Evolutionary conservation across 164 flowering plant genomes (phyloP).

Genomic region (Amborella trichopoda): DNA sequence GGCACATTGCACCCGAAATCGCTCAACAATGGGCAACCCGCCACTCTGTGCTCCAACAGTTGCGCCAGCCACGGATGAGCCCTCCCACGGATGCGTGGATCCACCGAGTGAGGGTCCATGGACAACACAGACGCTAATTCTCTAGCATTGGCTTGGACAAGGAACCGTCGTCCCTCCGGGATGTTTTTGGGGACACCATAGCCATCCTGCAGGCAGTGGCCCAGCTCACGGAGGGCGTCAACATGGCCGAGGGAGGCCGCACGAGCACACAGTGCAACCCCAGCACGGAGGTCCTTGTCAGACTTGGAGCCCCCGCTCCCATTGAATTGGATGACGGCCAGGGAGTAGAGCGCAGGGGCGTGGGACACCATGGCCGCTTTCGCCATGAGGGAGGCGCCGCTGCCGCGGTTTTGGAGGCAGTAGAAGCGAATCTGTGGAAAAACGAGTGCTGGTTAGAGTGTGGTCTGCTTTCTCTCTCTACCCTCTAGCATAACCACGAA

Average conservation of each 20-base stretch:
- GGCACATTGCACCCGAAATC: constrained; percentile 93
- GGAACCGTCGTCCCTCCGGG: constrained; percentile 45
- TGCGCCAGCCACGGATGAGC: not conserved
- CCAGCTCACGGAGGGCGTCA: constrained; percentile 71
- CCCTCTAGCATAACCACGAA: too few relatives aligned
- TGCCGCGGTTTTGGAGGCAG: constrained; percentile 45
- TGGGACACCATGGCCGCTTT: constrained; percentile 68
- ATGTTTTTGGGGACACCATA: constrained; percentile 55
- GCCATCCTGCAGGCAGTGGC: constrained; percentile 82
- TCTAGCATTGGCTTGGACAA: constrained; percentile 56
- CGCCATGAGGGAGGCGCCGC: constrained; percentile 74
- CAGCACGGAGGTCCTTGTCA: constrained; percentile 66
- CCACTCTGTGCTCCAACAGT: constrained; percentile 1
- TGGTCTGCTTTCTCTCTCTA: too few relatives aligned
- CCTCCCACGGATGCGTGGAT: too few relatives aligned
- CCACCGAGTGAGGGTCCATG: too few relatives aligned
- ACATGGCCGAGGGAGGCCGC: constrained; percentile 68
- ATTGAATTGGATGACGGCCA: constrained; percentile 86
- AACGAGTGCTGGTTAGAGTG: too few relatives aligned
- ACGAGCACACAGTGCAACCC: constrained; percentile 62
- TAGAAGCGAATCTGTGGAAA: constrained; percentile 61
- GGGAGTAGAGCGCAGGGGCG: constrained; percentile 61
- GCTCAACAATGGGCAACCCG: constrained; percentile 63
- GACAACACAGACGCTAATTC: constrained; percentile 38
- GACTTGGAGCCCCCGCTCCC: constrained; percentile 64